Base-by-base conservation (phyloP, 768 basidiomycete species). In the Dioszegia aurantiaca region DNA sequence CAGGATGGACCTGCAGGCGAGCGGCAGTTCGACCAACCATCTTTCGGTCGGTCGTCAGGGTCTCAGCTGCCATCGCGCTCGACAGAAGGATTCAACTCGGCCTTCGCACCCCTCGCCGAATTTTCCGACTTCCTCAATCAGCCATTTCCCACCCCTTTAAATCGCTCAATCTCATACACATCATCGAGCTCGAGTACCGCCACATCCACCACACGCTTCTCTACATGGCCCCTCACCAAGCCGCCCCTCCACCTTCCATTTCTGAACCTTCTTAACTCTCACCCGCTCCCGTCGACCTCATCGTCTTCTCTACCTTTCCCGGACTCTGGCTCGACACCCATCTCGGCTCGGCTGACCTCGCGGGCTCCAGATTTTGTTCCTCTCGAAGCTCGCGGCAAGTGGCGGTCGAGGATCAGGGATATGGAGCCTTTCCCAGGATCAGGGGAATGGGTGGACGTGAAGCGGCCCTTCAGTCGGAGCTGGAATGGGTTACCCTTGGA, bases 391-490 rank as follows among this genome's bases (percentile, higher is more conserved):
- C 8, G 19, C 3, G 17, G 24, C 3, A 40, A 27, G 17, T 39
- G 51, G 51, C 19, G 23, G 23, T 17, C 21, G 23, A 40, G 24
- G 24, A n/a, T 6, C 3, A 17, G 48, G 8, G n/a, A 3, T 4
- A 53, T 53, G 51, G 36, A 37, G 4, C 37, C 51, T 4, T 53
- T 53, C 17, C 51, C 51, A 3, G 51, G 51, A 40, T 53, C 51
- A 5, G 51, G 51, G 9, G 51, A 53, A 16, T 53, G 51, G 51
- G 36, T 40, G 4, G 37, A 26, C 17, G 6, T 23, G 4, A 47
- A 19, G 27, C 26, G 33, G 33, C 33, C 33, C 6, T 6, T 14
- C 33, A 33, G 33, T 14, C 8, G 33, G 33, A 33, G 33, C 8
- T 33, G 33, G 33, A 14, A 33, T 14, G 33, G 14, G 33, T 33